A percentile compares a stretch with the other conserved stretches of the same genome.
Evolutionary conservation across 768 basidiomycete species (phyloP).

Genomic region (Ephemerocybe angulata): DNA sequence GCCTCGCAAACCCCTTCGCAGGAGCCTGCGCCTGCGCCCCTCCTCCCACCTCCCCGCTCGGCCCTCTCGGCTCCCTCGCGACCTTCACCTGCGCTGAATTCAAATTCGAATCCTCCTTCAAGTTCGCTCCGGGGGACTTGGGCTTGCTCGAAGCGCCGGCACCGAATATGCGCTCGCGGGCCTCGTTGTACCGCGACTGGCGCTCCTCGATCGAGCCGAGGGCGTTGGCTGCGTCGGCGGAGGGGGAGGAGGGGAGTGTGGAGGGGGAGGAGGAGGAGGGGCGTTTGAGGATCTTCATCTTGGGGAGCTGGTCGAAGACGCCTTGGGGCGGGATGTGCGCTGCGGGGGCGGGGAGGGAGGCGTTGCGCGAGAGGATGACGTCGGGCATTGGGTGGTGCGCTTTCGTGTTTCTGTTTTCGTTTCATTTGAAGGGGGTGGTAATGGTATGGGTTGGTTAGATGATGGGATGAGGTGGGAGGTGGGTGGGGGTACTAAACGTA

Average conservation of each 20-base stretch:
- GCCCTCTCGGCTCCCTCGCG: slow-evolving; percentile 3
- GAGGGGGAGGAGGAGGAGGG: slow-evolving; percentile 38
- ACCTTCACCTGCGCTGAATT: slow-evolving; percentile 1
- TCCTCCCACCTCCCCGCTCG: background rate
- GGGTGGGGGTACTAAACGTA: slow-evolving; percentile 32
- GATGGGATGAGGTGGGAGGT: slow-evolving; percentile 4
- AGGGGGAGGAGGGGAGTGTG: slow-evolving; percentile 20
- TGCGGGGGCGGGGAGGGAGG: slow-evolving; percentile 30
- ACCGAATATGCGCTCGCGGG: slow-evolving; percentile 71
- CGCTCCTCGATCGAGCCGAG: slow-evolving; percentile 53
- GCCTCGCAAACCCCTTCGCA: background rate
- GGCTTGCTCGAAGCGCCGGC: slow-evolving; percentile 4
- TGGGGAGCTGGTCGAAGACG: slow-evolving; percentile 51
- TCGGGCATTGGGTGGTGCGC: slow-evolving; percentile 66
- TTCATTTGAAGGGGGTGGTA: too few species aligned
- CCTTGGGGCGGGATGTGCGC: slow-evolving; percentile 44
- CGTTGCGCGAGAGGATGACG: slow-evolving; percentile 40
- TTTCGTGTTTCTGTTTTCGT: slow-evolving; percentile 63
- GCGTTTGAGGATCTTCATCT: slow-evolving; percentile 71
- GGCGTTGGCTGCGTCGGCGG: slow-evolving; percentile 19
- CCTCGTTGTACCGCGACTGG: slow-evolving; percentile 70
- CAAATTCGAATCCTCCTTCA: background rate
- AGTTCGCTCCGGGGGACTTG: background rate
- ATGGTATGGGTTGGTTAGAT: too few species aligned
- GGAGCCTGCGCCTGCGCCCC: background rate